Base-by-base conservation (phyloP, 192 early-diverging fungal species). In the Mortierella alpina region DNA sequence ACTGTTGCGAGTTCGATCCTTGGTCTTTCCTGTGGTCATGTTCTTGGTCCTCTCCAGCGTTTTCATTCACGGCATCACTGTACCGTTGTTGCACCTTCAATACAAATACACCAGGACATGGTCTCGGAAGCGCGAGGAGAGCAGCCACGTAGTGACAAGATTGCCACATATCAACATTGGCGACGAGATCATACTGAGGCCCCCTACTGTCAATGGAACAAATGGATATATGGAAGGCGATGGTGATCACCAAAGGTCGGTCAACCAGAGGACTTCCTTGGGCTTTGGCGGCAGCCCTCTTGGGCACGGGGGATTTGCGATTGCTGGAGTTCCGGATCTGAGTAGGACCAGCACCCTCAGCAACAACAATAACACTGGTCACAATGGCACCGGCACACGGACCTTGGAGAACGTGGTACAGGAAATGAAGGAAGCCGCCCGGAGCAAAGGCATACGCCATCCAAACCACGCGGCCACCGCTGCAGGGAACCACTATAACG, bases 31-130 rank as follows among this genome's bases (percentile, higher is more conserved):
- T 0, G 82, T 94, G 5, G 90, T 94, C 0, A 83, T 89, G 50
- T 91, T 93, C 55, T 66, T 95, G 59, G 93, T 97, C 31, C 79
- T 96, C 8, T 86, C 89, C 2, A 94, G 93, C 41, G 91, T 97
- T 1, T 63, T 97, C 39, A 89, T 95, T 14, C 96, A 97, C 63
- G 96, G 96, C n/a, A 84, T 91, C 7, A 93, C 94, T 0, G 91
- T 96, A 15, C 91, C 92, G 3, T 55, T 79, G 23, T 63, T 79
- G 6, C 76, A 79, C 57, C 62, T 79, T 42, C 76, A 79, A 14
- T 79, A 79, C 69, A 79, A 79, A 58, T 79, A 79, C 40, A 79
- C 76, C 39, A 71, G 76, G 42, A 79, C 76, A 0, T 79, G 76
- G 77, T 80, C 77, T 1, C 45, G 70, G 53, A 80, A 80, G 40